Conservation (phyloP, 2,329 filamentous ascomycete species). For the Aspergillus sp. region DNA sequence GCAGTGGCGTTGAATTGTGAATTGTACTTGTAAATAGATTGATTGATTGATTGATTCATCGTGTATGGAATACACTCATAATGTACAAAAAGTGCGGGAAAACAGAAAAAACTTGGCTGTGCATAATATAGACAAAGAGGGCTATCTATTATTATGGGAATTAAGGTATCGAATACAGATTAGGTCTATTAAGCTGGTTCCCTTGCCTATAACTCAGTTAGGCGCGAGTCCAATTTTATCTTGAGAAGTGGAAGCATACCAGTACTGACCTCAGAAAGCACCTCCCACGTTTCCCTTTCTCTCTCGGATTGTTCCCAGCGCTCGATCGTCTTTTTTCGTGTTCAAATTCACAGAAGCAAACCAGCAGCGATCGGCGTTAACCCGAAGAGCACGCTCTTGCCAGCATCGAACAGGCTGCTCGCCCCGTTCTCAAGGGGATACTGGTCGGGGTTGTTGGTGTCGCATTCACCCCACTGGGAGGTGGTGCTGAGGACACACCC, state of each 20-base stretch:
- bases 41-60: too few relatives aligned
- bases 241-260: background rate
- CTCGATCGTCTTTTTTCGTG: background rate
- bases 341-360: slow-evolving; percentile 1
- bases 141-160: slow-evolving; percentile 1
- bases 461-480: slow-evolving; percentile 5
- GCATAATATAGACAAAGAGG: background rate
- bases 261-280: background rate
- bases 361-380: slow-evolving; percentile 6
- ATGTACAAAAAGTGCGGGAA: background rate
- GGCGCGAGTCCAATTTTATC: background rate
- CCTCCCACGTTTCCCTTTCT: background rate
- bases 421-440: slow-evolving; percentile 5
- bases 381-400: slow-evolving; percentile 2
- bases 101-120: background rate
- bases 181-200: background rate
- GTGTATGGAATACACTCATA: too few relatives aligned
- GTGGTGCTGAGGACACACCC: slow-evolving; percentile 10
- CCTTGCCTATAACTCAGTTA: background rate
- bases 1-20: background rate
- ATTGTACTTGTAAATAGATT: background rate
- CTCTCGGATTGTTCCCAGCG: background rate
- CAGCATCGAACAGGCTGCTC: background rate
- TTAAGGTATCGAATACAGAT: background rate
- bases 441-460: slow-evolving; percentile 7